Evolutionary conservation across 2,329 filamentous ascomycete species (phyloP), one percentile per base, ranked within the genome.

Genomic region (Leptographium lundbergii): DNA sequence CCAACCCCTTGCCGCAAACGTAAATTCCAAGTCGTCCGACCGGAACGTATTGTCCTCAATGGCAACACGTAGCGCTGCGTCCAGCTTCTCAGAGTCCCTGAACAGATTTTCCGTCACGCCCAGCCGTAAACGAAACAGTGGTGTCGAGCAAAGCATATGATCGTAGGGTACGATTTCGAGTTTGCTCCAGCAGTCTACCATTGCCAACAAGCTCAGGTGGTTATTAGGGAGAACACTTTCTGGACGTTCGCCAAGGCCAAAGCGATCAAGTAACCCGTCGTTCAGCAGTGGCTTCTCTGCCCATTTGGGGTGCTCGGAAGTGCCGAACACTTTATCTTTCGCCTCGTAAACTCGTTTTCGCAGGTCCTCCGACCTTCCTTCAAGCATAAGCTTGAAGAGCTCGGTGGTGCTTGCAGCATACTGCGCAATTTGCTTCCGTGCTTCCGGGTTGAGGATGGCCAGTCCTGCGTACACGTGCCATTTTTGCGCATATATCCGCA

Each of bases 391-490:
- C 74, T 96, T 97, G 78, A 91, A 99, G 24, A 99, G 78, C 67
- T 95, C 91, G 0, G 94, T 97, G 24, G 96, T 92, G 51, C 87
- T 91, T 67, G 87, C 80, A 11, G 94, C 92, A 71, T 97, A 99
- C 76, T 97, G 91, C 59, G 87, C 82, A 67, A 99, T 97, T 74
- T 99, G 94, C 71, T 87, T 81, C 71, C 88, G 88, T 4, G 94
- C 94, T 60, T 91, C 87, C 0, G 94, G 94, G 71, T 99, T 99
- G 60, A 99, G 81, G 68, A 99, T 99, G 13, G 95, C 94, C 10
- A 99, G 85, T 0, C 94, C 94, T 24, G 94, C 94, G 72, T 99
- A 99, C 60, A 99, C 94, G 75, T 99, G 95, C 95, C 95, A 99
- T 73, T 97, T 99, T 73, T 96, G 95, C 61, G 87, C 86, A 76